Conservation (phyloP, 2,329 filamentous ascomycete genomes). For the Sporothrix sp. region DNA sequence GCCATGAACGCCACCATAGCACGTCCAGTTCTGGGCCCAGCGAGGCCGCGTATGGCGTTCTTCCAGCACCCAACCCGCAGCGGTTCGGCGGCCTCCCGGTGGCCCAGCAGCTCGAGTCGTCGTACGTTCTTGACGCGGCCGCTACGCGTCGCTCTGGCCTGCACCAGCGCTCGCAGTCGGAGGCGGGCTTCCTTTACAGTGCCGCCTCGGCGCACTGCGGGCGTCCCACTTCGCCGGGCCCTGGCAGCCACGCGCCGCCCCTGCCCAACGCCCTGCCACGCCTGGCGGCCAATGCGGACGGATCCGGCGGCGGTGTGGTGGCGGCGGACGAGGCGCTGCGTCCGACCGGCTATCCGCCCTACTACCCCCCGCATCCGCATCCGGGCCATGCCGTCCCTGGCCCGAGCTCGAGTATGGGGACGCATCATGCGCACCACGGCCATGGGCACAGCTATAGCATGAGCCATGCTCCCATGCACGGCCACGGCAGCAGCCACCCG, state of each 20-base stretch:
- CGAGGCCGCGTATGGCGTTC: not conserved
- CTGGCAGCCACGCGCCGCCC: not conserved
- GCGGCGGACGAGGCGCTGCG: not conserved
- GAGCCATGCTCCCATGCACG: not conserved
- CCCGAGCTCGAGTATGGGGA: not conserved
- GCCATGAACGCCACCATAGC: slow-evolving; percentile 3
- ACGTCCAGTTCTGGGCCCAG: not conserved
- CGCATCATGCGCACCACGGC: not conserved
- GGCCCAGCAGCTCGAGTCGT: slow-evolving; percentile 10
- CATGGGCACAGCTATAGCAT: not conserved
- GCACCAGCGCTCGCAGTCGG: slow-evolving; percentile 19
- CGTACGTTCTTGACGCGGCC: slow-evolving; percentile 2
- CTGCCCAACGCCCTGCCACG: not conserved
- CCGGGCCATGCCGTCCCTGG: not conserved
- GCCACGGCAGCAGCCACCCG: not conserved
- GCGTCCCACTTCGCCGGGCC: slow-evolving; percentile 8
- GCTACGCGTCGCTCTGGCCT: not conserved
- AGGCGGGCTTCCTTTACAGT: slow-evolving; percentile 11
- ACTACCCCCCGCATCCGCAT: not conserved
- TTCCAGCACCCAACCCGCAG: slow-evolving; percentile 12
- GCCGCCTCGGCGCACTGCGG: not conserved
- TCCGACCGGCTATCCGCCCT: not conserved
- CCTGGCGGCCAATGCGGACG: not conserved
- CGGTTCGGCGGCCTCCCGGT: not conserved
- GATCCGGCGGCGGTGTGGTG: not conserved